phyloP scores from a whole-genome alignment of 495 filamentous ascomycete genomes.

The Tuber microsphaerosporum region DNA sequence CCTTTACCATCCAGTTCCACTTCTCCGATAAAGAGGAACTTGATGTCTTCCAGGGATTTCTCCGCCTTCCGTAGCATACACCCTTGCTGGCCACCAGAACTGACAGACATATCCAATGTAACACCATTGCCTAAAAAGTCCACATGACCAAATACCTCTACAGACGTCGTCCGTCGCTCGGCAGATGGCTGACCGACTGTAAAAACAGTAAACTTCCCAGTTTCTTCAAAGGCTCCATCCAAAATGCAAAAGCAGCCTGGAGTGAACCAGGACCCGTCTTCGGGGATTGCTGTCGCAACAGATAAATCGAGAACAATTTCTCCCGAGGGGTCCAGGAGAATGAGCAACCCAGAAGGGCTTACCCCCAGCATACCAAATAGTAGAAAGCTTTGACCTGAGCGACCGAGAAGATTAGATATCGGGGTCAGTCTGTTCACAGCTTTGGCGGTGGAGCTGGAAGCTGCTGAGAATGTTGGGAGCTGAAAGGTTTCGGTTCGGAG shows the following conservation, averaged over 20 bases:
- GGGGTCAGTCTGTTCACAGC: constrained; percentile 83
- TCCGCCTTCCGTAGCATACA: constrained; percentile 73
- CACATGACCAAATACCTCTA: constrained; percentile 90
- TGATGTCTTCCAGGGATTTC: constrained; percentile 42
- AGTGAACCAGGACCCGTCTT: constrained; percentile 80
- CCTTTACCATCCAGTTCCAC: constrained; percentile 75
- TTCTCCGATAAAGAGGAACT: constrained; percentile 69
- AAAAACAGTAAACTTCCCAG: constrained; percentile 80
- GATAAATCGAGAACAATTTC: constrained; percentile 76
- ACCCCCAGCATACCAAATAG: constrained; percentile 75
- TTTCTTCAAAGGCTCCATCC: constrained; percentile 91
- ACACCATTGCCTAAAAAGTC: constrained; percentile 68
- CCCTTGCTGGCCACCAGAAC: constrained; percentile 77
- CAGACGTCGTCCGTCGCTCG: constrained; percentile 69
- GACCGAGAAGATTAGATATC: constrained; percentile 85
- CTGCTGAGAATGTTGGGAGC: constrained; percentile 57
- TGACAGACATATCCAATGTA: constrained; percentile 28
- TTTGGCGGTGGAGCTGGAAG: constrained; percentile 51
- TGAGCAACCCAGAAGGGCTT: constrained; percentile 72
- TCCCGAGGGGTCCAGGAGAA: constrained; percentile 77
- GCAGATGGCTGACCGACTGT: constrained; percentile 84
- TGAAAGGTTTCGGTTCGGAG: constrained; percentile 92
- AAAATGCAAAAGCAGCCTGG: constrained; percentile 93
- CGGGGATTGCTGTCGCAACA: constrained; percentile 71
- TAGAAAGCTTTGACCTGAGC: constrained; percentile 76